phyloP scores from a whole-genome alignment of 352 stramenopile genomes.

The Globisporangium canariense region DNA sequence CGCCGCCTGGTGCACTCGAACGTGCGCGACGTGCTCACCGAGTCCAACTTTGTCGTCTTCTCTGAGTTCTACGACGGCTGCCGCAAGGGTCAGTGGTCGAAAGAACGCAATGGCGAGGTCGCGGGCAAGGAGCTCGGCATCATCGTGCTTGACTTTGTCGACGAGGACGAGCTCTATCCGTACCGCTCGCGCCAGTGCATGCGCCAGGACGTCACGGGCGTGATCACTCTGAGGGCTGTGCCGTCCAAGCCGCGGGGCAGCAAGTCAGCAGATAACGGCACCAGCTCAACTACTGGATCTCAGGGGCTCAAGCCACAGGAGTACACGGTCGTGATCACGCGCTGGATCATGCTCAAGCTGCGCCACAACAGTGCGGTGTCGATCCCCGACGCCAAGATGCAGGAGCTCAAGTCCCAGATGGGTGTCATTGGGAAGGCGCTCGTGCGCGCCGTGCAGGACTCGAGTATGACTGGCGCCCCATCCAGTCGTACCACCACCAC shows the following conservation, averaged over 20 bases:
- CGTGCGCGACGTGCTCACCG: conserved; percentile 17
- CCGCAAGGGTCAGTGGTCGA: conserved; percentile 11
- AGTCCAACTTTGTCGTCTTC: conserved; percentile 25
- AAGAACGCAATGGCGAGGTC: background rate
- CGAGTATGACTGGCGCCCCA: background rate
- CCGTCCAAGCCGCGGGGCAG: background rate
- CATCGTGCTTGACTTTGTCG: conserved; percentile 26
- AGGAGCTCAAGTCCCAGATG: conserved; percentile 16
- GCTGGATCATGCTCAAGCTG: conserved; percentile 19
- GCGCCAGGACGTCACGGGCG: conserved; percentile 25
- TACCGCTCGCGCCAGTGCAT: conserved; percentile 27
- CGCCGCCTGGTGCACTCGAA: conserved; percentile 16
- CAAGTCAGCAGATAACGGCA: background rate
- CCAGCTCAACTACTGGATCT: background rate
- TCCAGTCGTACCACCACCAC: background rate
- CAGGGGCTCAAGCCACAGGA: conserved; percentile 2
- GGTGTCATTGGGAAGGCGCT: conserved; percentile 11
- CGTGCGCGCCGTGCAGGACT: conserved; percentile 10
- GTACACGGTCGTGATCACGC: conserved; percentile 18
- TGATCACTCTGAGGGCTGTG: conserved; percentile 17
- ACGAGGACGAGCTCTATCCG: conserved; percentile 37
- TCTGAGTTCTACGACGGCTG: conserved; percentile 14
- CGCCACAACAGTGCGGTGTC: conserved; percentile 16
- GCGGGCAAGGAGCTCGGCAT: conserved; percentile 21
- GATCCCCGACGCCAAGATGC: conserved; percentile 10